Base-by-base conservation (phyloP, 169 alveolate species). In the Neospora caninum region DNA sequence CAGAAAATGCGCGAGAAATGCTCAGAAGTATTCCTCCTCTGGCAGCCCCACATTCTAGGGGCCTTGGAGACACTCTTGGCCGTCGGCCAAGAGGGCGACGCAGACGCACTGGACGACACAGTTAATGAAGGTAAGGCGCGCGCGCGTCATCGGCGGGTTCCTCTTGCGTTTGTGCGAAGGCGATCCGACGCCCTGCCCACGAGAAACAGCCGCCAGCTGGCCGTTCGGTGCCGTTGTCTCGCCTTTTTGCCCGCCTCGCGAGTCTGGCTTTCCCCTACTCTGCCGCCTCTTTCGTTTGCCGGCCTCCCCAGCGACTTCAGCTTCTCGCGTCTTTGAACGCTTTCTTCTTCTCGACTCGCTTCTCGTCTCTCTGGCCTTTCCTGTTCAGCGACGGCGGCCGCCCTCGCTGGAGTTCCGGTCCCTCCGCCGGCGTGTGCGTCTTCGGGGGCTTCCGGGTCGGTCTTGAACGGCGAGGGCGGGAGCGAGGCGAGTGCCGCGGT, bases 1-100 rank as follows among this genome's bases (percentile, higher is more conserved):
- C 86, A n/a, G 27, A 78, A 78, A 38, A 78, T 78, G 86, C 86
- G 86, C 86, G 45, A 18, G 20, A 78, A 78, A n/a, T 78, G 86
- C 86, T n/a, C 49, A n/a, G 86, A 78, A 78, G 86, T 78, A 1
- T 78, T 78, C 20, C 86, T 0, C 0, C 86, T 78, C 43, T 78
- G 86, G 86, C 86, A 78, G 27, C 86, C 86, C 27, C 39, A 78
- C 86, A 20, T 78, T 10, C 39, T 78, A 16, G 86, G 49, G 29
- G 9, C 86, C 29, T 43, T 78, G n/a, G 86, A 38, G 20, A 38
- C 43, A 18, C 45, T 78, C 86, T 78, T 78, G 86, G 31, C 86
- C 20, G 86, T 38, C 39, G 86, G 39, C 7, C 86, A 10, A 10
- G 86, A 78, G 22, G 45, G 86, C 1, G 42, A 20, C 73, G 25